Percentiles rank a stretch among this genome's conserved stretches.
phyloP scores from a whole-genome alignment of 257 asterid genomes.

The Handroanthus guayacan region DNA sequence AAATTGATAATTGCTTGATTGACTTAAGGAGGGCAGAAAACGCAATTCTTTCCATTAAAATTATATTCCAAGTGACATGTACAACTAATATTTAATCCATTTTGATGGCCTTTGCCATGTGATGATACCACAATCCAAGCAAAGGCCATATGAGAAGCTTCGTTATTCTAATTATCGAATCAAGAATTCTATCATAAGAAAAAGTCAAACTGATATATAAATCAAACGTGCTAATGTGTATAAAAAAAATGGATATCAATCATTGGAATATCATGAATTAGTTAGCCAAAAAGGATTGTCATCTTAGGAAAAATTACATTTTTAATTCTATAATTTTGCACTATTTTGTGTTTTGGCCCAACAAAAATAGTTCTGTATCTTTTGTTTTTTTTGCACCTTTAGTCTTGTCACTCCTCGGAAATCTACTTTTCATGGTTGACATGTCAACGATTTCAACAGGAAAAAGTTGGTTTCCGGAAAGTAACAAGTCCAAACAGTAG shows the following conservation, averaged over 20 bases:
- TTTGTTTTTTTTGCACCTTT: too few species aligned
- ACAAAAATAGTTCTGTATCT: too few species aligned
- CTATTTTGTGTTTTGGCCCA: too few species aligned
- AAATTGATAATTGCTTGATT: neutral
- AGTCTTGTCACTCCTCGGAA: too few species aligned
- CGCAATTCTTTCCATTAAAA: neutral
- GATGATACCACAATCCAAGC: slow-evolving; percentile 40
- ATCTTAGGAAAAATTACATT: too few species aligned
- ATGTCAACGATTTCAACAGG: too few species aligned
- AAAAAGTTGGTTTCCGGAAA: too few species aligned
- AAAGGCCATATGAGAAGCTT: slow-evolving; percentile 34
- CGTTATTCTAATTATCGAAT: neutral
- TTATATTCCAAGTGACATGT: slow-evolving; percentile 3
- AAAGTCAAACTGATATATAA: slow-evolving; percentile 12
- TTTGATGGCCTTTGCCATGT: slow-evolving; percentile 46
- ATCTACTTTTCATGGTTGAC: too few species aligned
- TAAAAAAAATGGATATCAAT: slow-evolving; percentile 14
- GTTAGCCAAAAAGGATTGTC: neutral
- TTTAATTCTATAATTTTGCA: too few species aligned
- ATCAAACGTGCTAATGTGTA: slow-evolving; percentile 14
- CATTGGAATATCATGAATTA: slow-evolving; percentile 30
- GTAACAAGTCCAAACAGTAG: too few species aligned
- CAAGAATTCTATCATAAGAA: neutral
- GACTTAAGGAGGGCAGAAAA: neutral
- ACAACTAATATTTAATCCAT: slow-evolving; percentile 23